Evolutionary conservation across 2,329 filamentous ascomycete genomes (phyloP).

Genomic region (Davidsoniella virescens): DNA sequence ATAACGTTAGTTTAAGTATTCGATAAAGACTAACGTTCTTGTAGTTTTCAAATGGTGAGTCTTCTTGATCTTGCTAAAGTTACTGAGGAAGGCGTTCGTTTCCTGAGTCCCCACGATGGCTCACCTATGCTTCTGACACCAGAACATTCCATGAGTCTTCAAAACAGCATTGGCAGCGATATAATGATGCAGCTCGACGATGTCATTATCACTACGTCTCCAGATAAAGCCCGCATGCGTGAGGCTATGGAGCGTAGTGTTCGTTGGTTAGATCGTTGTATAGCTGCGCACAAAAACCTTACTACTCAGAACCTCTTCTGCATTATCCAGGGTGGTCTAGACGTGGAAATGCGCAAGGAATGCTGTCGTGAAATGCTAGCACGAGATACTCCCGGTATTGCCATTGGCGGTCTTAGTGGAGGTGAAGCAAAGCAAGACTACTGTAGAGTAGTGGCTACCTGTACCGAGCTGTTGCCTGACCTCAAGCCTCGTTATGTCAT

Average conservation of each 20-base stretch:
- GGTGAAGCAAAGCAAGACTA: conserved; percentile 90
- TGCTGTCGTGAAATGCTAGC: conserved; percentile 80
- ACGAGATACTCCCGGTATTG: conserved; percentile 85
- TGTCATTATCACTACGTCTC: conserved; percentile 89
- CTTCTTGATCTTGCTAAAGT: conserved; percentile 82
- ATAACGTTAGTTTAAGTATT: not conserved
- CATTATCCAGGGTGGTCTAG: conserved; percentile 91
- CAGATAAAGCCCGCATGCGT: conserved; percentile 71
- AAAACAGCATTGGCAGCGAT: conserved; percentile 94
- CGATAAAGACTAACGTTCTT: conserved; percentile 2
- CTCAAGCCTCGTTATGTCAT: conserved; percentile 97
- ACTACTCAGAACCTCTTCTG: conserved; percentile 86
- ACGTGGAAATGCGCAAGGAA: conserved; percentile 67
- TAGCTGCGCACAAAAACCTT: conserved; percentile 72
- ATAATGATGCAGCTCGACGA: conserved; percentile 99
- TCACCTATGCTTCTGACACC: conserved; percentile 92
- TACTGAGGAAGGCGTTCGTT: conserved; percentile 89
- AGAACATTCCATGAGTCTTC: conserved; percentile 87
- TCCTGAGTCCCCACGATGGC: conserved; percentile 91
- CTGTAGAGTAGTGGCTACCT: conserved; percentile 75
- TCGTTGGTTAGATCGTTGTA: conserved; percentile 90
- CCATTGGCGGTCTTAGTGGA: conserved; percentile 85
- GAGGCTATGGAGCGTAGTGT: conserved; percentile 92
- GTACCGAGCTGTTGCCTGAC: conserved; percentile 70
- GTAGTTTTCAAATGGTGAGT: conserved; percentile 96